These are phyloP conservation scores for Ceratocystis cacaofunesta DNA, from an alignment of 2,329 filamentous ascomycete species.

Conservation along the genomic window DNA sequence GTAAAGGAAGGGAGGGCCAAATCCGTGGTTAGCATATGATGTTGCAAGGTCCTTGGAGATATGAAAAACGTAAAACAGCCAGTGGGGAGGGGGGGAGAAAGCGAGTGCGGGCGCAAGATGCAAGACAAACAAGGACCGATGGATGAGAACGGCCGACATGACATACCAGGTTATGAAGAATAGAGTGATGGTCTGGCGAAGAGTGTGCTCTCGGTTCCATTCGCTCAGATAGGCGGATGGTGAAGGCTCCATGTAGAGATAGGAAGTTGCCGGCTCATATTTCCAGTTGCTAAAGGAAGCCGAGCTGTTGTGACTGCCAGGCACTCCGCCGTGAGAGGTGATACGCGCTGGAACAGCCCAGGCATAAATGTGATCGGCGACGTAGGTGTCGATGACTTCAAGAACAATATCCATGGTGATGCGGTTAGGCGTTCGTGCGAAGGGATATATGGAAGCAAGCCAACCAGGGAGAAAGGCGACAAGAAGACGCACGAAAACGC, in stretches of 20 bases:
- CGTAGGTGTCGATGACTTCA: conserved; percentile 66
- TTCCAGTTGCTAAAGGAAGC: conserved; percentile 49
- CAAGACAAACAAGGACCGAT: not conserved
- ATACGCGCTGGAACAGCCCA: conserved; percentile 44
- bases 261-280: conserved; percentile 59
- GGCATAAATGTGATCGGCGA: conserved; percentile 70
- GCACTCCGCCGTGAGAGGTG: not conserved
- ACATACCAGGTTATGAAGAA: conserved; percentile 75
- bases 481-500: not conserved
- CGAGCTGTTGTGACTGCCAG: conserved; percentile 32
- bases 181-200: conserved; percentile 58
- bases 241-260: conserved; percentile 54
- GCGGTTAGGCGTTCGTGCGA: not conserved
- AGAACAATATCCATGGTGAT: conserved; percentile 78
- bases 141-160: conserved; percentile 22
- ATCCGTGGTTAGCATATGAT: conserved; percentile 6
- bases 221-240: conserved; percentile 66
- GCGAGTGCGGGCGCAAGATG: not conserved
- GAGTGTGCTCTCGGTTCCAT: conserved; percentile 62
- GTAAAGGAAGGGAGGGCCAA: not conserved
- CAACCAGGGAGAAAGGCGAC: not conserved
- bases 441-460: not conserved
- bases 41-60: not conserved
- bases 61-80: not conserved
- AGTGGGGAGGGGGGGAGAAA: not conserved